Evolutionary conservation across 306 rosid genomes (phyloP).

Genomic region (Gastrolobium villosum): DNA sequence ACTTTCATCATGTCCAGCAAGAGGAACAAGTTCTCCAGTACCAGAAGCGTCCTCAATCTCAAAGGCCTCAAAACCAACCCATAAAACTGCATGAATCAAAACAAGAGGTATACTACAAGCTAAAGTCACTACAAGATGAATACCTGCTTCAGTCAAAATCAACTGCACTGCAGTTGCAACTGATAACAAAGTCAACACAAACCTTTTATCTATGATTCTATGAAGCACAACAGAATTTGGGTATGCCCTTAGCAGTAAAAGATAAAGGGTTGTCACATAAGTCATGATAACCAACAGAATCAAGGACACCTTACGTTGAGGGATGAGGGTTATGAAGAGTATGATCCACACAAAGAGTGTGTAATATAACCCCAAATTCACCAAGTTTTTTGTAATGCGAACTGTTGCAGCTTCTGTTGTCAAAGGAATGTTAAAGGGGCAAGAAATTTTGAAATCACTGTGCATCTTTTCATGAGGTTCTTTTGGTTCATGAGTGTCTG

Average conservation of each 20-base stretch:
- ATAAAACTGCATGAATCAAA: constrained; percentile 73
- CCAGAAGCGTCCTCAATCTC: constrained; percentile 46
- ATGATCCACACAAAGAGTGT: constrained; percentile 68
- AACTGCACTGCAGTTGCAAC: constrained; percentile 59
- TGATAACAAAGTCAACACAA: constrained; percentile 56
- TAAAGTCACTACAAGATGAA: constrained; percentile 60
- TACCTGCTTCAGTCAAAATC: constrained; percentile 56
- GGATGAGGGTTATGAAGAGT: constrained; percentile 73
- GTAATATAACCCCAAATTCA: constrained; percentile 58
- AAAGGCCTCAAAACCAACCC: constrained; percentile 52
- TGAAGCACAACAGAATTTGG: constrained; percentile 62
- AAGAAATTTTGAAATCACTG: constrained; percentile 41
- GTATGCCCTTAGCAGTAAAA: constrained; percentile 48
- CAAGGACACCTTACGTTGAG: constrained; percentile 57
- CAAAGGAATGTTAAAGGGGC: constrained; percentile 62
- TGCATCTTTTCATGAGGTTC: constrained; percentile 36
- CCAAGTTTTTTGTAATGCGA: constrained; percentile 56
- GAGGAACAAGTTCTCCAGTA: constrained; percentile 55
- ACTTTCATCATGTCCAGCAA: neutral
- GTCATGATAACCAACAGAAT: constrained; percentile 64
- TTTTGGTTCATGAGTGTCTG: constrained; percentile 50
- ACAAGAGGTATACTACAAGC: constrained; percentile 54
- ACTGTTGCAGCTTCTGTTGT: constrained; percentile 62
- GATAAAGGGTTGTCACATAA: constrained; percentile 56
- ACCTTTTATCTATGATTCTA: constrained; percentile 52